Percentiles rank a stretch among this genome's conserved stretches.
Conservation (phyloP, 75 land plant species). For the Ceratopteris richardii region DNA sequence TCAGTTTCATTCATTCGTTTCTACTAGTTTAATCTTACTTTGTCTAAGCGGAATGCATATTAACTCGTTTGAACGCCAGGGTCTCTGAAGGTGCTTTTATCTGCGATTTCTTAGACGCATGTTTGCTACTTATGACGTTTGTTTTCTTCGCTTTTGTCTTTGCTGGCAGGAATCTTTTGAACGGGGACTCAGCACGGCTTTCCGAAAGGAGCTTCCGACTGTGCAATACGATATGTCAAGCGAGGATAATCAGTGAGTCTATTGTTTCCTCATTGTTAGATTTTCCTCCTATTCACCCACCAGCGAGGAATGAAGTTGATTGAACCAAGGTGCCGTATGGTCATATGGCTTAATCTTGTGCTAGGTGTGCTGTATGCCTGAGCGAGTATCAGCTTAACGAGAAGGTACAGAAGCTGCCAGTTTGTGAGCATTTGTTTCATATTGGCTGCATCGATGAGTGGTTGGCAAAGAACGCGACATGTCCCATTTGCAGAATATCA, state of each 20-base stretch:
- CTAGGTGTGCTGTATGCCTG: constrained; percentile 75
- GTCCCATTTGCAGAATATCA: constrained; percentile 77
- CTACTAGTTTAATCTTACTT: too few species aligned
- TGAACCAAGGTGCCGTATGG: too few species aligned
- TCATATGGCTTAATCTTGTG: too few species aligned
- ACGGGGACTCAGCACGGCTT: background rate
- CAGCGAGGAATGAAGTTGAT: too few species aligned
- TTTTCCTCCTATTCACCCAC: too few species aligned
- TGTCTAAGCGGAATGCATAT: too few species aligned
- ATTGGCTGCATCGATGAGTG: constrained; percentile 74
- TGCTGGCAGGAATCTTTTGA: background rate
- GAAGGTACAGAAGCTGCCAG: constrained; percentile 56
- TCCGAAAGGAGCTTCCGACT: background rate
- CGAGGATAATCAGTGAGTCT: too few species aligned
- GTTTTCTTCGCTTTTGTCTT: background rate
- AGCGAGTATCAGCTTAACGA: constrained; percentile 68
- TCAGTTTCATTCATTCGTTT: too few species aligned
- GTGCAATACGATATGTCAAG: background rate
- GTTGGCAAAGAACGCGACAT: constrained; percentile 59
- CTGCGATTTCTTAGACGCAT: too few species aligned
- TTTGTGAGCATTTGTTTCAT: constrained; percentile 76
- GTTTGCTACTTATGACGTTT: background rate
- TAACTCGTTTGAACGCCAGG: too few species aligned
- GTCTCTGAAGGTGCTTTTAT: too few species aligned
- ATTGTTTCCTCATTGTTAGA: too few species aligned